Evolutionary conservation across 768 basidiomycete species (phyloP).

Genomic region (Mycena alexandri): DNA sequence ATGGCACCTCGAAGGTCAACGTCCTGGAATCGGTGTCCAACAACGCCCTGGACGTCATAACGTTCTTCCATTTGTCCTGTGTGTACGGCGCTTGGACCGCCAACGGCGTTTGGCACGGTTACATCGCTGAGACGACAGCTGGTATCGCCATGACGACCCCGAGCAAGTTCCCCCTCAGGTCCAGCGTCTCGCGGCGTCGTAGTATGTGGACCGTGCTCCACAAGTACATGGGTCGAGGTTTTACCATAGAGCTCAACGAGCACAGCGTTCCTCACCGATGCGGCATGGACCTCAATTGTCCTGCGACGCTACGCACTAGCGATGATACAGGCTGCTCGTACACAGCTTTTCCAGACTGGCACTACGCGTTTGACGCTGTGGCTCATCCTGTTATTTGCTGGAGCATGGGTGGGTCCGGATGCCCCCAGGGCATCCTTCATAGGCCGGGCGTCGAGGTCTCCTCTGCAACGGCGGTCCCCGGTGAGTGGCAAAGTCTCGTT

Average conservation of each 20-base stretch:
- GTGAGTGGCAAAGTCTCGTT: too few relatives aligned
- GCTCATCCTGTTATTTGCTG: too few relatives aligned
- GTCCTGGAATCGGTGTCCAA: not conserved
- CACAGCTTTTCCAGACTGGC: too few relatives aligned
- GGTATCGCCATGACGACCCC: not conserved
- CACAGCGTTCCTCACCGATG: not conserved
- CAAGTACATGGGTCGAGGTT: not conserved
- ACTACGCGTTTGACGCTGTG: too few relatives aligned
- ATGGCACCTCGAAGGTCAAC: not conserved
- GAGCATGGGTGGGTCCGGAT: too few relatives aligned
- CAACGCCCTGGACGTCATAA: not conserved
- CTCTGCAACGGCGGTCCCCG: too few relatives aligned
- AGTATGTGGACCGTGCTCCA: not conserved
- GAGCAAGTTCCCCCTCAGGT: not conserved
- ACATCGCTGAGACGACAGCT: not conserved
- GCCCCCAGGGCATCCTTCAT: too few relatives aligned
- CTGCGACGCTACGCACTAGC: not conserved
- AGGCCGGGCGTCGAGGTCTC: too few relatives aligned
- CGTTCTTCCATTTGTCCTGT: not conserved
- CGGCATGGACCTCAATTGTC: conserved; percentile 4
- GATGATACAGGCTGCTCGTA: not conserved
- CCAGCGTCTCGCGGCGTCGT: too few relatives aligned
- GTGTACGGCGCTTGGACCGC: not conserved
- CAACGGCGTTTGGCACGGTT: not conserved
- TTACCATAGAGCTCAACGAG: not conserved